Evolutionary conservation across 345 rosid genomes (phyloP).

Genomic region (Eucalyptus pauciflora): DNA sequence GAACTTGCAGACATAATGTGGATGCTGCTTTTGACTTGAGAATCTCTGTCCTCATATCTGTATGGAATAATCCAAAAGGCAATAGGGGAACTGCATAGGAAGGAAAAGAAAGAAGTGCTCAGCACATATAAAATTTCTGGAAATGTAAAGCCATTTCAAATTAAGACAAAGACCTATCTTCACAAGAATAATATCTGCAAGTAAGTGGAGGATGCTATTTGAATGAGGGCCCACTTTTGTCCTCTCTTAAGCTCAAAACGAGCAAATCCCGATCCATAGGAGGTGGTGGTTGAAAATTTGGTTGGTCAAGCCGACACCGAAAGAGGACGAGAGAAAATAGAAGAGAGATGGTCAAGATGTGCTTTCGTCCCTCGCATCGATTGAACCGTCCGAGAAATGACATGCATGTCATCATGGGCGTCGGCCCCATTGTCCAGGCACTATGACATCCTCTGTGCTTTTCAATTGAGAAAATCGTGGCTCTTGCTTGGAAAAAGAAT

Average conservation of each 20-base stretch:
- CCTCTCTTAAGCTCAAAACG: background rate
- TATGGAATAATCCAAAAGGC: background rate
- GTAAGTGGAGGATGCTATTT: background rate
- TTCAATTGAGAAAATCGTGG: background rate
- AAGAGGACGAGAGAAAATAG: background rate
- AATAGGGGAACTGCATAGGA: background rate
- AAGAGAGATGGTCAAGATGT: slow-evolving; percentile 10
- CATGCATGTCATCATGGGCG: slow-evolving; percentile 11
- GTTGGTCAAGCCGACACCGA: slow-evolving; percentile 8
- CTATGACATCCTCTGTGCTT: background rate
- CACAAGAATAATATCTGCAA: background rate
- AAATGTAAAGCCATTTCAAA: background rate
- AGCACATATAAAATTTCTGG: background rate
- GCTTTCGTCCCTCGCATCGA: slow-evolving; percentile 10
- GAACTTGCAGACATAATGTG: background rate
- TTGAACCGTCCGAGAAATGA: slow-evolving; percentile 9
- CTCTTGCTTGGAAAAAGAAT: background rate
- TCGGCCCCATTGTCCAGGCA: background rate
- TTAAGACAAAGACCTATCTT: background rate
- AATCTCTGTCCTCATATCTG: background rate
- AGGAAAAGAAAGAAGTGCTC: background rate
- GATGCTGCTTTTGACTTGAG: background rate
- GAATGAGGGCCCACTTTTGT: background rate
- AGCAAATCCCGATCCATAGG: background rate
- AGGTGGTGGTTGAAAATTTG: background rate